Evolutionary conservation across 2,329 filamentous ascomycete genomes (phyloP), one percentile per base, ranked within the genome.

Genomic region (Aspergillus ibericus): DNA sequence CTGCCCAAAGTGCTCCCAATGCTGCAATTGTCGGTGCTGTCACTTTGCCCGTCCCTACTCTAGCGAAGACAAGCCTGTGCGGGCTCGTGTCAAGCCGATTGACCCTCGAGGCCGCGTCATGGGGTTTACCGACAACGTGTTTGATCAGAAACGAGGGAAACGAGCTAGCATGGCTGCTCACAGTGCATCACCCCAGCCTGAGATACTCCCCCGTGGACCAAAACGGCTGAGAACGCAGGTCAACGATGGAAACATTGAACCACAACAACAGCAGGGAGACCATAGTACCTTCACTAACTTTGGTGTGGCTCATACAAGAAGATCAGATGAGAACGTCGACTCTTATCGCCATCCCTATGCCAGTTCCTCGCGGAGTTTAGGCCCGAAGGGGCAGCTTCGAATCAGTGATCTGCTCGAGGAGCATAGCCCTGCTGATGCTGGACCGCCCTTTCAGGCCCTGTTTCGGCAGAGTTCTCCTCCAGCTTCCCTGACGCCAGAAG

Each of bases 101-200:
- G 73, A 75, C 56, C 48, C 69, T 20, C 66, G 73, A 16, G 72
- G 73, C 1, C 72, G 72, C 50, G 63, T 68, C 16, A 66, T 70
- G 62, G 73, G 73, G 2, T 75, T 75, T 63, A 69, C 70, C 6
- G 73, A 75, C 55, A 75, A 75, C 60, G 72, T 75, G 3, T 75
- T 74, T 59, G 71, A 75, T 57, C 71, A 74, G 53, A 73, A 70
- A 60, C 63, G 71, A 57, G 71, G 70, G 12, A 64, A 60, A 35
- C 59, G 54, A 52, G 59, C 61, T 18, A 59, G 56, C 15, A 16
- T 56, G 18, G 36, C 55, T 34, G 36, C 42, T 18, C 56, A 49
- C 16, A 53, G 29, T 16, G 47, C 20, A 36, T 65, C 53, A 5
- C 44, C 56, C n/a, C 56, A 52, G 22, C 32, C 27, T 15, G 25